These are phyloP conservation scores for Microdochium nivale DNA, from an alignment of 2,329 filamentous ascomycete species.

Conservation along the genomic window DNA sequence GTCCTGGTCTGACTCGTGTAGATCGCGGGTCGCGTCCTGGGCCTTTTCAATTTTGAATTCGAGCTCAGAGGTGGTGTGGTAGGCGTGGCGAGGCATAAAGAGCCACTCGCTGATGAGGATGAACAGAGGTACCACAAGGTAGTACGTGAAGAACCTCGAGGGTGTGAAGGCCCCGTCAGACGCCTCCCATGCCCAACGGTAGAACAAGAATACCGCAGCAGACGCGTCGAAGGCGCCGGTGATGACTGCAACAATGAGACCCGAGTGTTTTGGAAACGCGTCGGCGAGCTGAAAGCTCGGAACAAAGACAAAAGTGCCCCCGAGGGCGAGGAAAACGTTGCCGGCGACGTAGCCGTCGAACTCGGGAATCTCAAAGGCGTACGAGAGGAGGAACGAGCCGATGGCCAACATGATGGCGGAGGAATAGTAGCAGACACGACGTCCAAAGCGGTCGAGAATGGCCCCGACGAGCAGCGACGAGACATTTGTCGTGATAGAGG, in stretches of 20 bases:
- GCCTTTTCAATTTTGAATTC: slow-evolving; percentile 29
- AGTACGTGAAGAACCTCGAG: slow-evolving; percentile 30
- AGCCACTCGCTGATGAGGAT: slow-evolving; percentile 26
- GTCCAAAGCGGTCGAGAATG: slow-evolving; percentile 58
- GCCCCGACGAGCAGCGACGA: slow-evolving; percentile 58
- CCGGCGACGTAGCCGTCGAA: slow-evolving; percentile 53
- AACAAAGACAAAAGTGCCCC: slow-evolving; percentile 56
- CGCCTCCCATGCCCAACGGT: slow-evolving; percentile 45
- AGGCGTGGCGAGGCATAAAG: slow-evolving; percentile 29
- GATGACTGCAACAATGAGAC: slow-evolving; percentile 50
- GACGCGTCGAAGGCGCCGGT: slow-evolving; percentile 59
- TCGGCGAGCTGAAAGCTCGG: slow-evolving; percentile 58
- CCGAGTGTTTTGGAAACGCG: slow-evolving; percentile 51
- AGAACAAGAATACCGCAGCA: slow-evolving; percentile 51
- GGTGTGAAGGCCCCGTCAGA: slow-evolving; percentile 23
- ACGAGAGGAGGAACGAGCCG: slow-evolving; percentile 51
- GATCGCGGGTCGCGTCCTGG: slow-evolving; percentile 26
- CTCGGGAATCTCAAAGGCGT: slow-evolving; percentile 40
- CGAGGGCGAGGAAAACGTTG: slow-evolving; percentile 52
- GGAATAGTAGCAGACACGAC: slow-evolving; percentile 52
- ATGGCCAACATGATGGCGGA: slow-evolving; percentile 48
- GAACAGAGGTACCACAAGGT: slow-evolving; percentile 24
- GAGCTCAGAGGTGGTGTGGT: slow-evolving; percentile 28
- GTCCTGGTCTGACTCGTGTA: slow-evolving; percentile 46
- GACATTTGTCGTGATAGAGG: slow-evolving; percentile 60